phyloP scores from a whole-genome alignment of 2,329 filamentous ascomycete genomes.

The Leptographium radiaticola region DNA sequence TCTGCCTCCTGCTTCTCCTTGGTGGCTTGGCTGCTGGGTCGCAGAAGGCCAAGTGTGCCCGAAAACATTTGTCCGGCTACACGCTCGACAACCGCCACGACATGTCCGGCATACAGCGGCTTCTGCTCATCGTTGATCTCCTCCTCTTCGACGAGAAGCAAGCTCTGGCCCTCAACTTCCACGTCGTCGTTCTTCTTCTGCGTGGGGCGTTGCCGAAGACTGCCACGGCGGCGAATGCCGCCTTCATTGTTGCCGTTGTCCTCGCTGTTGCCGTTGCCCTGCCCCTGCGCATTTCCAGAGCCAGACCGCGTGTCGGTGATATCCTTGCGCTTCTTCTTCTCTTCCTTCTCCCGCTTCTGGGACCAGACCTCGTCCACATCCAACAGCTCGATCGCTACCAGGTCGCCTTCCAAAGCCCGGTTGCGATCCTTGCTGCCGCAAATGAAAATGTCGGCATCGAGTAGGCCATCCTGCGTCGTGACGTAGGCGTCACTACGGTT shows the following conservation, averaged over 20 bases:
- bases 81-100: conserved; percentile 94
- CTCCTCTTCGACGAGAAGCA: conserved; percentile 93
- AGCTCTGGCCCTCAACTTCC: conserved; percentile 93
- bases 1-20: conserved; percentile 99
- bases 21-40: conserved; percentile 93
- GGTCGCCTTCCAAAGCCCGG: conserved; percentile 86
- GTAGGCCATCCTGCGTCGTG: conserved; percentile 70
- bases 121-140: conserved; percentile 98
- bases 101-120: conserved; percentile 89
- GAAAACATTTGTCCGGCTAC: conserved; percentile 99
- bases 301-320: conserved; percentile 81
- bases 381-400: conserved; percentile 89
- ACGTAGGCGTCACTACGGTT: conserved; percentile 98
- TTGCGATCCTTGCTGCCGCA: conserved; percentile 99
- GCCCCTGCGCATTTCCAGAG: conserved; percentile 58
- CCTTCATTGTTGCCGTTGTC: conserved; percentile 55
- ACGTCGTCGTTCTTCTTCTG: conserved; percentile 99
- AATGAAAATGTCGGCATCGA: conserved; percentile 98
- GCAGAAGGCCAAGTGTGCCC: conserved; percentile 81
- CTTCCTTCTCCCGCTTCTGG: conserved; percentile 98
- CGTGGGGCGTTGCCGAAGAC: conserved; percentile 87
- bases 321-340: conserved; percentile 99
- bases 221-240: conserved; percentile 82
- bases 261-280: conserved; percentile 49
- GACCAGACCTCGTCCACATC: conserved; percentile 98